Conservation (phyloP, 106 monocot genomes). For the Vanilla planifolia region DNA sequence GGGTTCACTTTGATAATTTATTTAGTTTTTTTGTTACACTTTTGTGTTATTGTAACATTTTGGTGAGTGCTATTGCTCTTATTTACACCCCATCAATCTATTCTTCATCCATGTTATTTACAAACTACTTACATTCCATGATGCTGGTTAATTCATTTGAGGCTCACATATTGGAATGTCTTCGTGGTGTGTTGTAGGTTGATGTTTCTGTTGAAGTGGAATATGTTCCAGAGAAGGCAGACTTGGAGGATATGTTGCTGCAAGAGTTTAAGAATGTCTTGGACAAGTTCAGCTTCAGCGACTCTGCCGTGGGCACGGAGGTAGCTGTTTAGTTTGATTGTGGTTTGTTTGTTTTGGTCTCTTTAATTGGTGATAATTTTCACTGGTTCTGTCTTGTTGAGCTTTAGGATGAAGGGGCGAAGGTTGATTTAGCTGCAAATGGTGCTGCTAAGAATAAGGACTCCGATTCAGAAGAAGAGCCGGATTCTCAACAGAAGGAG, state of each 20-base stretch:
- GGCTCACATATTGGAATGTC: not conserved
- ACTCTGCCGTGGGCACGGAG: conserved; percentile 37
- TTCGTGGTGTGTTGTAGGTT: conserved; percentile 21
- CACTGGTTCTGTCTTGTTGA: conserved; percentile 2
- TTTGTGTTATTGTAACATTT: too few species aligned
- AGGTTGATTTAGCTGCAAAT: conserved; percentile 42
- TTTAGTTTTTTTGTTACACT: too few species aligned
- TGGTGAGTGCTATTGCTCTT: too few species aligned
- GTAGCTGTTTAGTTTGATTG: conserved; percentile 22
- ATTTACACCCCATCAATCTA: too few species aligned
- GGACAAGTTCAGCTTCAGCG: conserved; percentile 74
- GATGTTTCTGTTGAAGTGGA: conserved; percentile 68
- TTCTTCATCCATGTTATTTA: too few species aligned
- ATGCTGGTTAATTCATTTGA: not conserved
- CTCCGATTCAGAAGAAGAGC: conserved; percentile 88
- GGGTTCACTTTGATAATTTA: too few species aligned
- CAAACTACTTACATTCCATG: too few species aligned
- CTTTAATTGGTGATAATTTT: not conserved
- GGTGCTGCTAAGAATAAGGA: conserved; percentile 53
- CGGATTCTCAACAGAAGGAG: conserved; percentile 63
- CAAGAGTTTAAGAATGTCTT: conserved; percentile 81
- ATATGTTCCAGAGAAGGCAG: conserved; percentile 84
- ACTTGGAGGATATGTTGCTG: conserved; percentile 50
- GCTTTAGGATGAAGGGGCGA: conserved; percentile 55
- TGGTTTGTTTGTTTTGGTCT: not conserved